A percentile compares a stretch with the other conserved stretches of the same genome.
Evolutionary conservation across 2,329 filamentous ascomycete genomes (phyloP).

Genomic region (Botryotinia convoluta): DNA sequence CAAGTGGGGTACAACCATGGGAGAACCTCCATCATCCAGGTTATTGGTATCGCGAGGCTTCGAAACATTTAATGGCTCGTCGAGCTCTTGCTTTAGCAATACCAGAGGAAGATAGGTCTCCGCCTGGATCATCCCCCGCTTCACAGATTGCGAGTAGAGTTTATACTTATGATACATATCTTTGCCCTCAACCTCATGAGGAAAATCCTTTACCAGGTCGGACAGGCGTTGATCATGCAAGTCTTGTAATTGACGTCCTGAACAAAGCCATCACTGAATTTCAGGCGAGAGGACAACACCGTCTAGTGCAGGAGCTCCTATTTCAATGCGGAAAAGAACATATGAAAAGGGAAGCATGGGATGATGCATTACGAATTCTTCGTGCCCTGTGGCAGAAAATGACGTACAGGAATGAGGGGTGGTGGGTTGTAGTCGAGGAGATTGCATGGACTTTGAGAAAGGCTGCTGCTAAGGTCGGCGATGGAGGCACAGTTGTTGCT

Average conservation of each 20-base stretch:
- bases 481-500: constrained; percentile 56
- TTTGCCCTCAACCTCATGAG: constrained; percentile 62
- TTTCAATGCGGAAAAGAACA: constrained; percentile 58
- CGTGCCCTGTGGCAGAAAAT: constrained; percentile 56
- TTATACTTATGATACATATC: constrained; percentile 63
- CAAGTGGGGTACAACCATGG: constrained; percentile 57
- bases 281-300: constrained; percentile 51
- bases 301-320: constrained; percentile 52
- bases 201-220: constrained; percentile 53
- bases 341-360: constrained; percentile 50
- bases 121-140: constrained; percentile 49
- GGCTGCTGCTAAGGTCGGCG: constrained; percentile 52
- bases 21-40: constrained; percentile 63
- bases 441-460: constrained; percentile 59
- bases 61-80: constrained; percentile 54
- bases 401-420: constrained; percentile 56
- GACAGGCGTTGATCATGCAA: constrained; percentile 52
- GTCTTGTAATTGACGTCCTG: constrained; percentile 54
- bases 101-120: constrained; percentile 56
- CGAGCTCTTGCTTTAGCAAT: constrained; percentile 54
- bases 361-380: constrained; percentile 53
- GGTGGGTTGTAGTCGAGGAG: constrained; percentile 59
- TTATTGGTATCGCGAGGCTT: constrained; percentile 64
- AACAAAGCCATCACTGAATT: constrained; percentile 54
- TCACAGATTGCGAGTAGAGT: constrained; percentile 49